Percentiles rank a stretch among this genome's conserved stretches.
Evolutionary conservation across 116 monocot species (phyloP).

Genomic region (Zostera marina): DNA sequence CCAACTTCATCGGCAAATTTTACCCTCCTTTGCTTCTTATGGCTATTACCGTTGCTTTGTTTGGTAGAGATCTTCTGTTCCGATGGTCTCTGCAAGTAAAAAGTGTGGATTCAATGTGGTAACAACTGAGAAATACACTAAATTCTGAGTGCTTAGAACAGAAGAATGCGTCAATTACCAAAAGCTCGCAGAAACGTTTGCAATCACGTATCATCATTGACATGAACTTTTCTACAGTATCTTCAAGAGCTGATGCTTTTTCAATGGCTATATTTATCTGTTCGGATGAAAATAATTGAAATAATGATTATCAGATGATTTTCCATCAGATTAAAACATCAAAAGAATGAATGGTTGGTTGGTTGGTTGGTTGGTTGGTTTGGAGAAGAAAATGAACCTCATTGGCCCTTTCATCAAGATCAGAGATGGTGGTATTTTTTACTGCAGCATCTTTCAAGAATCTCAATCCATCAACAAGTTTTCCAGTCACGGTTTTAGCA

Average conservation of each 20-base stretch:
- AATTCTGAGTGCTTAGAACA: background rate
- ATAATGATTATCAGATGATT: background rate
- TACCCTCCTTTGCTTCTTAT: conserved; percentile 47
- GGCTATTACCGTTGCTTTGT: conserved; percentile 7
- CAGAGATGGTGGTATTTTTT: conserved; percentile 3
- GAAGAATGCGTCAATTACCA: conserved; percentile 27
- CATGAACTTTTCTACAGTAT: conserved; percentile 41
- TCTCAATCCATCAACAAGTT: conserved; percentile 32
- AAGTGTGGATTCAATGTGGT: background rate
- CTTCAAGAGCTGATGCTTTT: conserved; percentile 51
- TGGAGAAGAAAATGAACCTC: background rate
- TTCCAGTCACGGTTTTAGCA: conserved; percentile 22
- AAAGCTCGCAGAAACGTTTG: conserved; percentile 79
- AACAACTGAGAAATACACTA: background rate
- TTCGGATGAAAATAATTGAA: background rate
- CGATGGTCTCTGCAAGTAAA: conserved; percentile 21
- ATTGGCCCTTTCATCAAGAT: background rate
- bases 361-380: no score
- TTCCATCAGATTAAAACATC: background rate
- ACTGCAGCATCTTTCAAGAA: conserved; percentile 34
- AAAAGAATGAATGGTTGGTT: background rate
- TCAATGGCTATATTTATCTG: conserved; percentile 45
- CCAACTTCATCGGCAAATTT: conserved; percentile 93
- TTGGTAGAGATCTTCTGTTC: conserved; percentile 14
- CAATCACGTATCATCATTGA: conserved; percentile 60